phyloP scores from a whole-genome alignment of 352 stramenopile genomes.

The Globisporangium nodosum region DNA sequence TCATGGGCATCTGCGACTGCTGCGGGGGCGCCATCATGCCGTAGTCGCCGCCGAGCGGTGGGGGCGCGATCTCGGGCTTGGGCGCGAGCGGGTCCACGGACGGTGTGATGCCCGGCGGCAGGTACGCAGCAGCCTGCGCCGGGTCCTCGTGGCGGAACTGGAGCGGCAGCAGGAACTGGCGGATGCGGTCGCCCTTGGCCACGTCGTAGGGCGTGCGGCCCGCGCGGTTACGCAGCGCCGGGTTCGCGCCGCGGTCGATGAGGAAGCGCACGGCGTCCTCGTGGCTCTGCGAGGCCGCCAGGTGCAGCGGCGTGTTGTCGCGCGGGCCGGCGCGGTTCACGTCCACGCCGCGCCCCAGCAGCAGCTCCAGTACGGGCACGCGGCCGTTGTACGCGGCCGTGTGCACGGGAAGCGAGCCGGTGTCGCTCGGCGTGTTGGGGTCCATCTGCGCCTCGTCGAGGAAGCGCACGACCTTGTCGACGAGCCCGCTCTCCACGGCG shows the following conservation, averaged over 20 bases:
- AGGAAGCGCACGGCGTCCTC: slow-evolving; percentile 70
- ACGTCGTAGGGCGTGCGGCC: slow-evolving; percentile 80
- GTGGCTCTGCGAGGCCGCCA: slow-evolving; percentile 51
- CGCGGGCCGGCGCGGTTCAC: slow-evolving; percentile 59
- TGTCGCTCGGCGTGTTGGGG: slow-evolving; percentile 60
- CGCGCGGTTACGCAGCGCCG: slow-evolving; percentile 72
- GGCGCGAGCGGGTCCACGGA: slow-evolving; percentile 62
- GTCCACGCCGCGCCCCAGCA: slow-evolving; percentile 64
- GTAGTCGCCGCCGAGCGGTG: slow-evolving; percentile 56
- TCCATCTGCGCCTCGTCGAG: slow-evolving; percentile 70
- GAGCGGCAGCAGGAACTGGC: slow-evolving; percentile 80
- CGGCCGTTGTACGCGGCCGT: slow-evolving; percentile 80
- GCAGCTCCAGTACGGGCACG: slow-evolving; percentile 63
- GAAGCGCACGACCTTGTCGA: slow-evolving; percentile 66
- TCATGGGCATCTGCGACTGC: slow-evolving; percentile 19
- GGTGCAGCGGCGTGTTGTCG: slow-evolving; percentile 62
- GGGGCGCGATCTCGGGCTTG: slow-evolving; percentile 56
- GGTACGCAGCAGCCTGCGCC: slow-evolving; percentile 39
- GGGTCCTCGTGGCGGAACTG: slow-evolving; percentile 87
- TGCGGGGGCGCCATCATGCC: slow-evolving; percentile 15
- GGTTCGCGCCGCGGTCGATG: slow-evolving; percentile 65
- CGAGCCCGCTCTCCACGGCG: slow-evolving; percentile 65
- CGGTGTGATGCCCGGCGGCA: slow-evolving; percentile 74
- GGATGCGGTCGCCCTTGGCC: slow-evolving; percentile 79
- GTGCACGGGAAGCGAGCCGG: slow-evolving; percentile 80